Evolutionary conservation across 1,284 basidiomycete genomes (phyloP).

Genomic region (Austroboletus olivaceoglutinosus): DNA sequence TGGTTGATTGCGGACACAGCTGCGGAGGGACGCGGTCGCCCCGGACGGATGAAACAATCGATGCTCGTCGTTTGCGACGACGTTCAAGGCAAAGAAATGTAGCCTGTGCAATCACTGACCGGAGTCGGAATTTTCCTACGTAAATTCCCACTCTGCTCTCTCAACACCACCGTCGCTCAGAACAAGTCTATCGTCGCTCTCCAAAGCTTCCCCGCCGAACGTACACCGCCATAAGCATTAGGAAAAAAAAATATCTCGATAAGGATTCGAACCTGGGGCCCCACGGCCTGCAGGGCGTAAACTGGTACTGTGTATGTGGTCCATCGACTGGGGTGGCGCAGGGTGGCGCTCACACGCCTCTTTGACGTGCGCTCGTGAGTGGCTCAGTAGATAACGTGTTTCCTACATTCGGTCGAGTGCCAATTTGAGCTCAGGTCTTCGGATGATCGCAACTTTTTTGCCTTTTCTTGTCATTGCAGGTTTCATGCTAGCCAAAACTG

Average conservation of each 20-base stretch:
- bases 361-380: conserved; percentile 32
- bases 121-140: conserved; percentile 29
- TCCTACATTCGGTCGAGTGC: too few species aligned
- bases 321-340: too few species aligned
- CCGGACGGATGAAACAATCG: conserved; percentile 1
- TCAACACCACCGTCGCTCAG: too few species aligned
- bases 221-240: too few species aligned
- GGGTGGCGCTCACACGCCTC: too few species aligned
- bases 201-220: not conserved
- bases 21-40: conserved; percentile 18
- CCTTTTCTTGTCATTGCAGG: not conserved
- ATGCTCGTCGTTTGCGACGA: conserved; percentile 19
- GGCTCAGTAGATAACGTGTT: too few species aligned
- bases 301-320: too few species aligned
- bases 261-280: conserved; percentile 43
- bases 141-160: conserved; percentile 16
- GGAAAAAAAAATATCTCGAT: conserved; percentile 35
- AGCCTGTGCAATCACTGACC: conserved; percentile 22
- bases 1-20: conserved; percentile 30
- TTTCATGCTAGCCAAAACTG: not conserved
- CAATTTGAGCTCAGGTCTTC: too few species aligned
- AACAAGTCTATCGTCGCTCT: too few species aligned
- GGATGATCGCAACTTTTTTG: too few species aligned
- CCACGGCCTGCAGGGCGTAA: too few species aligned
- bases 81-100: conserved; percentile 14